These are phyloP conservation scores for Chalciporus chontae DNA, from an alignment of 768 basidiomycete species.

Conservation along the genomic window DNA sequence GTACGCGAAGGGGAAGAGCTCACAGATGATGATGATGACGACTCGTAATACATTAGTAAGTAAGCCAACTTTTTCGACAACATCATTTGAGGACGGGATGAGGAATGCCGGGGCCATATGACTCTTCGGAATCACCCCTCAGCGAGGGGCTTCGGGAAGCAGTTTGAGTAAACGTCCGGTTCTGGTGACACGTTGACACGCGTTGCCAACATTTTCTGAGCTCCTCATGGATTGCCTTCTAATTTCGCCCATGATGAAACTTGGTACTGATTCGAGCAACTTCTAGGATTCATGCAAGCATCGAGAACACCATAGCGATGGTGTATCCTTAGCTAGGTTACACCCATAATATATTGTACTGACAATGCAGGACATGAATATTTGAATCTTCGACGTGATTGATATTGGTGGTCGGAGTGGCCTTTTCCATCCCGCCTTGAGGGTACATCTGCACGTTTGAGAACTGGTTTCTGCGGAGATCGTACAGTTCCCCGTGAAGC, in stretches of 20 bases:
- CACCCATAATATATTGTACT: neutral
- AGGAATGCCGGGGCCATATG: slow-evolving; percentile 79
- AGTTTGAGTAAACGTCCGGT: slow-evolving; percentile 23
- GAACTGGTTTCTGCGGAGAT: no score
- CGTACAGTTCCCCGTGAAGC: no score
- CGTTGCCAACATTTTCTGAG: slow-evolving; percentile 18
- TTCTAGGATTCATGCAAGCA: neutral
- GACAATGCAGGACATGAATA: neutral
- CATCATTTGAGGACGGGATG: slow-evolving; percentile 39
- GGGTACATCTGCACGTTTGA: no score
- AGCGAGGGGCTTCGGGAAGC: slow-evolving; percentile 19
- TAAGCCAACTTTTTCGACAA: neutral
- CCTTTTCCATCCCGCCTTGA: no score
- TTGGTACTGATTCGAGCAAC: slow-evolving; percentile 5
- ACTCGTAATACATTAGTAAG: slow-evolving; percentile 8
- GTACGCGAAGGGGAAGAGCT: slow-evolving; percentile 78
- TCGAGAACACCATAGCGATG: neutral
- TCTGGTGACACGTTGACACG: slow-evolving; percentile 9
- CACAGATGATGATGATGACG: slow-evolving; percentile 73
- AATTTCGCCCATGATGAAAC: neutral
- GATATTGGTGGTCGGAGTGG: no score
- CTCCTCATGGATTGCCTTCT: neutral
- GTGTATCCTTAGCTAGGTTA: neutral
- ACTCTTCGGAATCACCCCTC: slow-evolving; percentile 47
- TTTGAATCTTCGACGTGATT: neutral